Percentiles rank a stretch among this genome's conserved stretches.
Conservation (phyloP, 805 yeast species). For the Debaryomyces maramus region DNA sequence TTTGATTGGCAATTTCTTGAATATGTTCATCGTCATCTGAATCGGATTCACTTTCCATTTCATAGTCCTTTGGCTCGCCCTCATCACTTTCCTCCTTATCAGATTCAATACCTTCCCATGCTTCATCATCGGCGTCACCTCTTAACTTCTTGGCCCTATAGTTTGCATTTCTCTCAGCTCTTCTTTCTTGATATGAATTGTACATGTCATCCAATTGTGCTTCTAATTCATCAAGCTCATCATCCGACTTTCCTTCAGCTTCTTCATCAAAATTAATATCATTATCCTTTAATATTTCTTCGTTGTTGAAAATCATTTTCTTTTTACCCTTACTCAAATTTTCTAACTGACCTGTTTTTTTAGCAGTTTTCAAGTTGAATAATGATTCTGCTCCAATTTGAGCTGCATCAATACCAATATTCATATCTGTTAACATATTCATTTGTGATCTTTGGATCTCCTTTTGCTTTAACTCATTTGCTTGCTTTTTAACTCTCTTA, state of each 20-base stretch:
- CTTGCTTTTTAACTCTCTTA: slow-evolving; percentile 80
- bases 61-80: slow-evolving; percentile 43
- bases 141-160: slow-evolving; percentile 68
- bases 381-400: slow-evolving; percentile 73
- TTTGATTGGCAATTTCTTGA: slow-evolving; percentile 50
- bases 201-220: slow-evolving; percentile 84
- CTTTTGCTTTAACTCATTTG: slow-evolving; percentile 81
- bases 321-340: slow-evolving; percentile 77
- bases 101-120: slow-evolving; percentile 70
- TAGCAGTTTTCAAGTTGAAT: slow-evolving; percentile 82
- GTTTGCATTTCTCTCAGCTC: slow-evolving; percentile 68
- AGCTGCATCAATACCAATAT: slow-evolving; percentile 92
- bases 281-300: slow-evolving; percentile 53
- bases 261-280: slow-evolving; percentile 53
- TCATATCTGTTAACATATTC: slow-evolving; percentile 92
- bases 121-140: slow-evolving; percentile 73
- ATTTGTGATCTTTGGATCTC: slow-evolving; percentile 90
- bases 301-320: slow-evolving; percentile 56
- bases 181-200: slow-evolving; percentile 61
- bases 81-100: slow-evolving; percentile 42
- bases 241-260: slow-evolving; percentile 40
- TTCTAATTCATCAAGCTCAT: slow-evolving; percentile 67
- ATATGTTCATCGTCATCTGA: slow-evolving; percentile 76
- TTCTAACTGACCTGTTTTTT: slow-evolving; percentile 78
- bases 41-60: slow-evolving; percentile 46